Conservation (phyloP, 2,329 filamentous ascomycete species). For the Cadophora malorum region DNA sequence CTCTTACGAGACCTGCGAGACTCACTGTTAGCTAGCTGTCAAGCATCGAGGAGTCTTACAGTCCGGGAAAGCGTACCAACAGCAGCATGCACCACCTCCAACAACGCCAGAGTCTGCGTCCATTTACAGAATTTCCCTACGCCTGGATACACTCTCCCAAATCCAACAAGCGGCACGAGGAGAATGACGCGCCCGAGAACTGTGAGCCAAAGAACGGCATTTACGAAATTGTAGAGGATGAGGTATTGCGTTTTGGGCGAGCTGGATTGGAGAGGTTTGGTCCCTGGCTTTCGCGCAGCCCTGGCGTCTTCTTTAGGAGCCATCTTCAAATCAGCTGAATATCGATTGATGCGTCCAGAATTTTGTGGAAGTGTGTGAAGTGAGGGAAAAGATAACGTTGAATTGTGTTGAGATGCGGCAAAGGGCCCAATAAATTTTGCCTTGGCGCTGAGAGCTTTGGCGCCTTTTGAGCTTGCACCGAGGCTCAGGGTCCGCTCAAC, state of each 20-base stretch:
- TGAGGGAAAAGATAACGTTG: not conserved
- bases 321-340: constrained; percentile 26
- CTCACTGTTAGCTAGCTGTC: constrained; percentile 27
- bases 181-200: constrained; percentile 73
- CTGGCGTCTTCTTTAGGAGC: constrained; percentile 24
- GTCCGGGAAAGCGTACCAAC: constrained; percentile 61
- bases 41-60: not conserved
- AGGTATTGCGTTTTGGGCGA: constrained; percentile 72
- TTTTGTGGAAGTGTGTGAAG: not conserved
- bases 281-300: constrained; percentile 31
- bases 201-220: constrained; percentile 77
- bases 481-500: not conserved
- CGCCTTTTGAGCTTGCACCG: not conserved
- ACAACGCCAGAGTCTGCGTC: constrained; percentile 82
- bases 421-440: not conserved
- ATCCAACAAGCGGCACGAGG: constrained; percentile 60
- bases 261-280: constrained; percentile 45
- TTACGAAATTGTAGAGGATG: constrained; percentile 82
- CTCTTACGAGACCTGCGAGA: constrained; percentile 76
- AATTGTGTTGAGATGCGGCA: constrained; percentile 10
- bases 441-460: constrained; percentile 15
- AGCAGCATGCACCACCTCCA: constrained; percentile 85
- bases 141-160: constrained; percentile 63
- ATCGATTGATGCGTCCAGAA: not conserved
- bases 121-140: constrained; percentile 73